Base-by-base conservation (phyloP, 2,329 filamentous ascomycete species). In the Pseudonectria foliicola region DNA sequence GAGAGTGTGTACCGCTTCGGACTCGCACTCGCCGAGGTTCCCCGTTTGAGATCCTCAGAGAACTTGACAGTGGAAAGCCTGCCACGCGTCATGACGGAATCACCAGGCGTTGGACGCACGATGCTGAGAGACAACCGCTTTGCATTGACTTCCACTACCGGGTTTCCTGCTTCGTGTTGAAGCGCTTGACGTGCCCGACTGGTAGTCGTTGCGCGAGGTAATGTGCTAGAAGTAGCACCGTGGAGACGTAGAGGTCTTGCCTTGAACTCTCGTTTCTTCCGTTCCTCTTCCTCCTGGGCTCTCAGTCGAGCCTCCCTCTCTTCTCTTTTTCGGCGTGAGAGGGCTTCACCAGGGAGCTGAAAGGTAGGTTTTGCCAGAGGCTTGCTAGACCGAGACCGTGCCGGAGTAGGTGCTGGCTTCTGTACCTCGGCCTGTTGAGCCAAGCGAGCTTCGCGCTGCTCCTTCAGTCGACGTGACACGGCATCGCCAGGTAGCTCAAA, bases 401-500 rank as follows among this genome's bases (percentile, higher is more conserved):
- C 59, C 3, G 67, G 59, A 34, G 66, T 57, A 25, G 62, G 53
- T 26, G 52, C 49, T 31, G 55, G 45, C 38, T 57, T 60, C 37
- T 50, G 52, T 38, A 59, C 47, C 18, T 59, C 57, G 27, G 56
- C 54, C 32, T 62, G 53, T 33, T 55, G 56, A 24, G 62, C 56
- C 37, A 61, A 55, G 18, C 77, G 73, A 29, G 73, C 71, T 38
- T 79, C 75, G 10, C 71, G 70, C 48, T 77, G 68, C 51, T 78
- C 73, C 51, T 70, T 77, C 38, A 79, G 54, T 11, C 70, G 67
- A 11, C 70, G 68, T 27, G 76, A 70, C 8, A 80, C 66, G 25
- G 73, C 73, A 29, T 82, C 77, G 8, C 78, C 77, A 1, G 77
- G 75, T 10, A 82, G 67, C 54, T 80, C 75, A 51, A 80, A 82